Evolutionary conservation across 495 filamentous ascomycete species (phyloP), one percentile per base, ranked within the genome.

Genomic region (Opeltia flavorubescens): DNA sequence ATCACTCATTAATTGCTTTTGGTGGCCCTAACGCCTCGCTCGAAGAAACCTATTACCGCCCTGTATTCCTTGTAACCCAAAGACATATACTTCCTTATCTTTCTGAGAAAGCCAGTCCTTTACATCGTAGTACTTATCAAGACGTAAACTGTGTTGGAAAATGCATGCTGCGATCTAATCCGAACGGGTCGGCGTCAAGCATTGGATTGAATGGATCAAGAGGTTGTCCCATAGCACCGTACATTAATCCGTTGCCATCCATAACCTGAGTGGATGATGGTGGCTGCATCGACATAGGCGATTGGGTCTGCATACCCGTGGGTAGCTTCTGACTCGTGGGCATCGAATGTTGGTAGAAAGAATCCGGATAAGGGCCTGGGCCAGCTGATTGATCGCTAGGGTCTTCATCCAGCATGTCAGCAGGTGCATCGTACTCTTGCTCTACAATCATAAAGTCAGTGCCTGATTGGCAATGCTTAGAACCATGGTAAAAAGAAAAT

Each of bases 381-480:
- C 78, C 79, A 26, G 70, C 71, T 23, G 79, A 74, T n/a, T 78
- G 76, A 47, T 83, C 77, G 50, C 77, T 69, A 27, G 52, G 46
- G 47, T 82, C 78, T 53, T 75, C 59, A 27, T 95, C 89, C 61
- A 91, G 78, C 75, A 94, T 84, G 53, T 95, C 88, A 58, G 84
- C 80, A 71, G 91, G 84, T 46, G 91, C 87, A 66, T 98, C 91
- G 71, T 96, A 96, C 72, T 98, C 91, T 75, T 94, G 89, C 72
- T 96, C 91, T 98, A 75, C 74, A 80, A 64, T 73, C 67, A 84
- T 72, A 72, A 61, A 76, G 76, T 86, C 68, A 83, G 69, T 68
- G 77, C 86, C 84, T 81, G 80, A 85, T 79, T 74, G 76, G 74
- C 78, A 81, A 59, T 81, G 81, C 70, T 82, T 76, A 62, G 62